Conservation (phyloP, 2,329 filamentous ascomycete species). For the Ophiostoma ips region DNA sequence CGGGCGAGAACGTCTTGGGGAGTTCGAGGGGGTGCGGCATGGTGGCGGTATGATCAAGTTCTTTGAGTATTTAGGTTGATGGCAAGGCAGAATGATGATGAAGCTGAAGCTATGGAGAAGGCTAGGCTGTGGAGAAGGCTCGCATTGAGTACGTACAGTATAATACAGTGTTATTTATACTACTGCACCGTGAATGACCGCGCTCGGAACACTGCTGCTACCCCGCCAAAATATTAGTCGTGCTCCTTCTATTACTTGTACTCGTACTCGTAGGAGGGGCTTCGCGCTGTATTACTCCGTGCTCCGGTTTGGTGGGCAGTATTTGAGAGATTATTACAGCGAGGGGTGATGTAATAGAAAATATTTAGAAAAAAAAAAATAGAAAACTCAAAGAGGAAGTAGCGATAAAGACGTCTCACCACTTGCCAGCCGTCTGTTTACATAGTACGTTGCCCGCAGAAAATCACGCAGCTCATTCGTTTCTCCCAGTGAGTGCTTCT, state of each 20-base stretch:
- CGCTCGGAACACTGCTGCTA: too few species aligned
- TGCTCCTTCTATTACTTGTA: not conserved
- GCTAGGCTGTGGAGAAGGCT: too few species aligned
- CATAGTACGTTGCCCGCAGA: not conserved
- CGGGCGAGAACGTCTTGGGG: slow-evolving; percentile 57
- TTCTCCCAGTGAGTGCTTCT: not conserved
- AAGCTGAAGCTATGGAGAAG: too few species aligned
- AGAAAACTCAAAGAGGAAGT: not conserved
- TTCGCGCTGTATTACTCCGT: not conserved
- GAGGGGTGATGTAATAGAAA: not conserved
- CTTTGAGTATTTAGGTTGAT: not conserved
- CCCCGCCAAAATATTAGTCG: not conserved
- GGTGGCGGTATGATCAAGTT: not conserved
- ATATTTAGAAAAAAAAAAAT: not conserved
- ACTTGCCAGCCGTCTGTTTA: slow-evolving; percentile 3
- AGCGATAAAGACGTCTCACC: not conserved
- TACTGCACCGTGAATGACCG: too few species aligned
- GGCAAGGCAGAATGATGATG: too few species aligned
- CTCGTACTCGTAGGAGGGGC: not conserved
- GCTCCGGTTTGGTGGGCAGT: not conserved
- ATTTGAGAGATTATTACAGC: slow-evolving; percentile 6
- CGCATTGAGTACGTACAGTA: too few species aligned
- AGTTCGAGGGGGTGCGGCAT: slow-evolving; percentile 32
- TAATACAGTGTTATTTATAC: not conserved
- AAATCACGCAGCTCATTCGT: slow-evolving; percentile 12